These are phyloP conservation scores for Halophytophthora batemanensis DNA, from an alignment of 352 stramenopile genomes.

Conservation along the genomic window DNA sequence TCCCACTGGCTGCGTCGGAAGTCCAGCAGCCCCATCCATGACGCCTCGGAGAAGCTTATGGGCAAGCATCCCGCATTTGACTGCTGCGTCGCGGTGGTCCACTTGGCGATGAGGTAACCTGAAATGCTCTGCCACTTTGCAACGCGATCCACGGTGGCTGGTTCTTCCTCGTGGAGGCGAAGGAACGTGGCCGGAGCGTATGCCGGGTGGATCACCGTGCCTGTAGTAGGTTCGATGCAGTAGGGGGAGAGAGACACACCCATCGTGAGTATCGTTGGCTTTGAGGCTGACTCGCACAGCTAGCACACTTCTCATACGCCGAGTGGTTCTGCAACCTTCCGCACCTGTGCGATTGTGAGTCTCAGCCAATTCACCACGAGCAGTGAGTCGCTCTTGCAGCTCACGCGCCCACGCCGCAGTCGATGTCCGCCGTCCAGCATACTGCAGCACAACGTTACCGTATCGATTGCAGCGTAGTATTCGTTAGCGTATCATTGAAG, in stretches of 20 bases:
- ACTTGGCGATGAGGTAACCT: conserved; percentile 85
- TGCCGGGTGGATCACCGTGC: conserved; percentile 81
- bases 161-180: conserved; percentile 69
- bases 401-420: conserved; percentile 49
- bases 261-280: not conserved
- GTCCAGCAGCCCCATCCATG: conserved; percentile 93
- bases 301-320: too few species aligned
- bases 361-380: conserved; percentile 42
- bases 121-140: conserved; percentile 89
- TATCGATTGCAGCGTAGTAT: not conserved
- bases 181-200: conserved; percentile 90
- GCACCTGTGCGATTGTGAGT: conserved; percentile 68
- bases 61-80: conserved; percentile 36
- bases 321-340: not conserved
- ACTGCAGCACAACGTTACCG: conserved; percentile 31
- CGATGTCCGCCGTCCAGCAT: conserved; percentile 47
- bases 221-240: conserved; percentile 4
- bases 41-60: conserved; percentile 93
- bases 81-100: conserved; percentile 45
- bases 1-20: conserved; percentile 87
- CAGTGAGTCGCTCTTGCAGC: conserved; percentile 38
- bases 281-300: not conserved
- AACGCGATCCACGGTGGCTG: conserved; percentile 40
- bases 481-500: not conserved
- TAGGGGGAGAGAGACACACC: not conserved